phyloP scores from a whole-genome alignment of 306 rosid genomes.

The Citrullus amarus region DNA sequence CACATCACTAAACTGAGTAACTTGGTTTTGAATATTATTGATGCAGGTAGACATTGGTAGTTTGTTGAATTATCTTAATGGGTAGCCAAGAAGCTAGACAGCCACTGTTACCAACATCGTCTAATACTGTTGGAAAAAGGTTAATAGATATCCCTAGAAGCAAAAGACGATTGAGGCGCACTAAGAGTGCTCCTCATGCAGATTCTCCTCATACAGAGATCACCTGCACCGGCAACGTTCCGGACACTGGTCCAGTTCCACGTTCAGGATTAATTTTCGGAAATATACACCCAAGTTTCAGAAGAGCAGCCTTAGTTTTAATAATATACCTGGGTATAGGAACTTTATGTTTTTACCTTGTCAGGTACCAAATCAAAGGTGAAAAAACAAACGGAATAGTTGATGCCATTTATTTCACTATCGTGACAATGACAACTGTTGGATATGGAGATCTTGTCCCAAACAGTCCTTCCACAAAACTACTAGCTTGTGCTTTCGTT shows the following conservation, averaged over 20 bases:
- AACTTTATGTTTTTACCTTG: slow-evolving; percentile 28
- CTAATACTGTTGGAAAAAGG: slow-evolving; percentile 14
- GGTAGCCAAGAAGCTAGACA: slow-evolving; percentile 21
- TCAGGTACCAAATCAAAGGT: slow-evolving; percentile 29
- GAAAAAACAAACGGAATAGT: slow-evolving; percentile 24
- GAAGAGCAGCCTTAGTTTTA: slow-evolving; percentile 14
- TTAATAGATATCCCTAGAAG: slow-evolving; percentile 3
- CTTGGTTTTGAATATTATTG: background rate
- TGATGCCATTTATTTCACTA: slow-evolving; percentile 36
- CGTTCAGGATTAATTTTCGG: slow-evolving; percentile 12
- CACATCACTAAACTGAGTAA: background rate
- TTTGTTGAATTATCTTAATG: slow-evolving; percentile 29
- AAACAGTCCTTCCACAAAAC: slow-evolving; percentile 15
- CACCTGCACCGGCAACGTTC: background rate
- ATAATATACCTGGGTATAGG: slow-evolving; percentile 27
- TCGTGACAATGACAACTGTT: slow-evolving; percentile 47
- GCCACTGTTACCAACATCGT: slow-evolving; percentile 23
- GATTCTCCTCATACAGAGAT: slow-evolving; percentile 1
- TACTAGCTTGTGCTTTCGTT: slow-evolving; percentile 40
- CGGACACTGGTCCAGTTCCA: slow-evolving; percentile 11
- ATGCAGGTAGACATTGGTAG: slow-evolving; percentile 14
- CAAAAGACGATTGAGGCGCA: slow-evolving; percentile 26
- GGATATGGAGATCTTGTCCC: slow-evolving; percentile 51
- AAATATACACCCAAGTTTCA: slow-evolving; percentile 19
- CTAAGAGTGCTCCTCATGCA: slow-evolving; percentile 46